Evolutionary conservation across 768 basidiomycete genomes (phyloP).

Genomic region (Mycena indigotica): DNA sequence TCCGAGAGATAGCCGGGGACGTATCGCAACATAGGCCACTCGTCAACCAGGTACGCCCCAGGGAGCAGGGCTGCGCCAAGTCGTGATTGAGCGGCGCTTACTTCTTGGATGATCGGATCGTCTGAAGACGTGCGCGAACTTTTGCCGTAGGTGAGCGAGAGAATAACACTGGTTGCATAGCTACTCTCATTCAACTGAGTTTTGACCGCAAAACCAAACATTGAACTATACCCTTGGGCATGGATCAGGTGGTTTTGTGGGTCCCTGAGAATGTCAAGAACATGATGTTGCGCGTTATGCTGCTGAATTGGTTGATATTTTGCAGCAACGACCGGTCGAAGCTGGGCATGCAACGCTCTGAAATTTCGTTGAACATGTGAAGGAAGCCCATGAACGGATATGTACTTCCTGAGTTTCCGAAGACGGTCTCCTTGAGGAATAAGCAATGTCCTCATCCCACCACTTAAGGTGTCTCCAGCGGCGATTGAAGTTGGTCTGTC

Average conservation of each 20-base stretch:
- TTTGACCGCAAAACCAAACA: not conserved
- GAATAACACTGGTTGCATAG: constrained; percentile 53
- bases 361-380: too few species aligned
- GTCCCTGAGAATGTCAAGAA: constrained; percentile 45
- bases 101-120: constrained; percentile 50
- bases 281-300: constrained; percentile 43
- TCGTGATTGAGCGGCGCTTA: constrained; percentile 48
- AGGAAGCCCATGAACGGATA: too few species aligned
- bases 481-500: constrained; percentile 60
- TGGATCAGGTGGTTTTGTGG: constrained; percentile 56
- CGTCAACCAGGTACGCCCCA: constrained; percentile 50
- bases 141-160: constrained; percentile 53
- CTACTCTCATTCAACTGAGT: constrained; percentile 25
- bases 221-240: constrained; percentile 42
- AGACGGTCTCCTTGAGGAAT: constrained; percentile 60
- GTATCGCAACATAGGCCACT: constrained; percentile 48
- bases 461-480: constrained; percentile 59
- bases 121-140: constrained; percentile 39
- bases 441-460: constrained; percentile 59
- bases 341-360: constrained; percentile 61
- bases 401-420: constrained; percentile 61
- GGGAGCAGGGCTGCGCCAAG: constrained; percentile 48
- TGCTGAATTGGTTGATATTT: constrained; percentile 54
- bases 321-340: constrained; percentile 54
- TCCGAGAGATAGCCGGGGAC: constrained; percentile 66